phyloP scores from a whole-genome alignment of 257 asterid genomes.

The Catharanthus roseus region DNA sequence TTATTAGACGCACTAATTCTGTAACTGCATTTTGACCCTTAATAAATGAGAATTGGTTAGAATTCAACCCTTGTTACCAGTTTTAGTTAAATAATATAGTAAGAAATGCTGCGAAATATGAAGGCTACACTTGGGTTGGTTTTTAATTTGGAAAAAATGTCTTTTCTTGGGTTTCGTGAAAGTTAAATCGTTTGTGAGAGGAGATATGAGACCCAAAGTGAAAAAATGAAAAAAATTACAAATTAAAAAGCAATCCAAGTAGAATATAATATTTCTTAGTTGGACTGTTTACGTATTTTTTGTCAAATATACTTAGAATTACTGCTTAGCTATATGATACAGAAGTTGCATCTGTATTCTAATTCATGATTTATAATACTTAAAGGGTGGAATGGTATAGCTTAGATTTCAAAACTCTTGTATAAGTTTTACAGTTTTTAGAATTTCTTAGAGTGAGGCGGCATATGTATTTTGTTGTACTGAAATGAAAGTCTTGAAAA shows the following conservation, averaged over 20 bases:
- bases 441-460: background rate
- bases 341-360: background rate
- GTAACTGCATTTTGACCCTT: background rate
- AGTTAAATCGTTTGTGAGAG: too few species aligned
- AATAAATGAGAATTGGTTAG: background rate
- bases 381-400: background rate
- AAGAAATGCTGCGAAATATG: background rate
- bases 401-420: background rate
- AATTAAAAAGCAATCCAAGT: too few species aligned
- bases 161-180: too few species aligned
- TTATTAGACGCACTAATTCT: background rate
- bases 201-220: too few species aligned
- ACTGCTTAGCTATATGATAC: background rate
- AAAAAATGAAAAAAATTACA: too few species aligned
- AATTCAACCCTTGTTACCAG: background rate
- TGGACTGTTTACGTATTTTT: too few species aligned
- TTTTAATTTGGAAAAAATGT: too few species aligned
- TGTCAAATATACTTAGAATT: background rate
- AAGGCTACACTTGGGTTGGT: background rate
- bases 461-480: background rate
- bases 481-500: background rate
- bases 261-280: too few species aligned
- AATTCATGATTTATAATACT: background rate
- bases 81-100: background rate
- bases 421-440: background rate